A percentile compares a stretch with the other conserved stretches of the same genome.
phyloP scores from a whole-genome alignment of 225 moss, liverwort and hornwort species.

The Ulota crispa region DNA sequence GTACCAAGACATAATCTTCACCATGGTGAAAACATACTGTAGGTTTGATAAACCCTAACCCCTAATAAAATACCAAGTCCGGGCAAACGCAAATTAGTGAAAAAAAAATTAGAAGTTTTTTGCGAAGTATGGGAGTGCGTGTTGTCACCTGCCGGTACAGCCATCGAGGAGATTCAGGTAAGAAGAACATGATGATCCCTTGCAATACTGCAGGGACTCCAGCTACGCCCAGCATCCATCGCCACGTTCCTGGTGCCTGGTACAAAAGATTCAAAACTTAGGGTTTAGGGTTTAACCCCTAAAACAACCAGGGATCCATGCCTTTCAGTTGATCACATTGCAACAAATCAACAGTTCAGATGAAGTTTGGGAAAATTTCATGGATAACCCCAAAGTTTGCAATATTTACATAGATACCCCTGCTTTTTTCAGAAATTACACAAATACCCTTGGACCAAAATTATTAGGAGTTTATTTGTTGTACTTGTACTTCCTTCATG shows the following conservation, averaged over 20 bases:
- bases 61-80: not conserved
- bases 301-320: not conserved
- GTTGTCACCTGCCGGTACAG: constrained; percentile 56
- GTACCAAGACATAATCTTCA: not conserved
- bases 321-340: not conserved
- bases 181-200: constrained; percentile 57
- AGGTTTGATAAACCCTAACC: not conserved
- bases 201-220: constrained; percentile 79
- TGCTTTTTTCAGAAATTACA: no score
- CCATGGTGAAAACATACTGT: not conserved
- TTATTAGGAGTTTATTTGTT: no score
- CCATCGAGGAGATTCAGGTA: constrained; percentile 97
- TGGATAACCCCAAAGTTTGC: no score
- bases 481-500: no score
- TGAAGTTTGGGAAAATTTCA: no score
- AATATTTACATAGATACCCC: no score
- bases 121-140: not conserved
- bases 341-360: not conserved
- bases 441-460: no score
- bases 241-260: constrained; percentile 93
- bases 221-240: constrained; percentile 96
- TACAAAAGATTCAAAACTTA: not conserved
- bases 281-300: not conserved
- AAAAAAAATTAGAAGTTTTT: not conserved
- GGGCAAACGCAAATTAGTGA: no score